phyloP scores from a whole-genome alignment of 345 rosid genomes.

The Linum trigynum region DNA sequence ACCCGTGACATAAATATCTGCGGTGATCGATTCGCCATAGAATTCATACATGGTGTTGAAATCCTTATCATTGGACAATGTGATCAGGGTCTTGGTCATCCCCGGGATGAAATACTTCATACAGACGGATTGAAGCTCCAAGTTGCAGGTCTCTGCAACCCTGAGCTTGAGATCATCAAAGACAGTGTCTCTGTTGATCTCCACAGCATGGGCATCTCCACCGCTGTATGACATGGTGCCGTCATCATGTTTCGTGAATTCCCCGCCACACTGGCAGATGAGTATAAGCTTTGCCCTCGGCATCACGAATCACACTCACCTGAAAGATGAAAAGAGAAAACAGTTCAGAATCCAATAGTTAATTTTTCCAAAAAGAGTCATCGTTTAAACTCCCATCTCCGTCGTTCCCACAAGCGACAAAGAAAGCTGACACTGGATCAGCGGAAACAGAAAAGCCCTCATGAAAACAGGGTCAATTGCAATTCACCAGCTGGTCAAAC shows the following conservation, averaged over 20 bases:
- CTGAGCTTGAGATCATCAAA: constrained; percentile 64
- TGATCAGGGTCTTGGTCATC: constrained; percentile 58
- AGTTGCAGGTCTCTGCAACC: constrained; percentile 60
- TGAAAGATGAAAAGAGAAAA: background rate
- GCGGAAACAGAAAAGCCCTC: background rate
- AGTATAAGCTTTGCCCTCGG: constrained; percentile 75
- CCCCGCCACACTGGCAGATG: constrained; percentile 80
- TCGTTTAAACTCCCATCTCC: too few species aligned
- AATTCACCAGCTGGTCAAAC: background rate
- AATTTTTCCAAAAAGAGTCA: too few species aligned
- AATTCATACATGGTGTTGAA: constrained; percentile 74
- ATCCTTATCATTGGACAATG: constrained; percentile 61
- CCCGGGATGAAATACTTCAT: constrained; percentile 88
- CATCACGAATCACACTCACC: constrained; percentile 31
- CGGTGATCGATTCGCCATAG: constrained; percentile 58
- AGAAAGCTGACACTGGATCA: too few species aligned
- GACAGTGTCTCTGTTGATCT: constrained; percentile 51
- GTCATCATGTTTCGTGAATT: constrained; percentile 54
- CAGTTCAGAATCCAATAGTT: too few species aligned
- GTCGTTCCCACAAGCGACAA: too few species aligned
- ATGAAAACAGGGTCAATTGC: background rate
- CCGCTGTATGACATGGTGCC: constrained; percentile 60
- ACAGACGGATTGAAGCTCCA: constrained; percentile 53
- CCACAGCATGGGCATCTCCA: constrained; percentile 79
- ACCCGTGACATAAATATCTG: constrained; percentile 58